A percentile compares a stretch with the other conserved stretches of the same genome.
phyloP scores from a whole-genome alignment of 495 filamentous ascomycete genomes.

The Parathielavia appendiculata region DNA sequence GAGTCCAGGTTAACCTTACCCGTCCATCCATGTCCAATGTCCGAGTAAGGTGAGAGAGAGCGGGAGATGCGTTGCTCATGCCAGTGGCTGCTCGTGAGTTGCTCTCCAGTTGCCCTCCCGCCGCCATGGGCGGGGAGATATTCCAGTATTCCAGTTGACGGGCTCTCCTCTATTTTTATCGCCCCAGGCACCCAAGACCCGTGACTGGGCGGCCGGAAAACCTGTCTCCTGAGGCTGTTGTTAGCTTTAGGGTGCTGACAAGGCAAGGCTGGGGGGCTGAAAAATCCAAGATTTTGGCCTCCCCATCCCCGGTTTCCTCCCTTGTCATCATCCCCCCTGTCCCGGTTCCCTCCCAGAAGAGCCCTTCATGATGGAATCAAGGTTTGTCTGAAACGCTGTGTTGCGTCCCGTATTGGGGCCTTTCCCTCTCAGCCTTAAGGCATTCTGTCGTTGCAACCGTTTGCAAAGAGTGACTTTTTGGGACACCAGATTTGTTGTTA shows the following conservation, averaged over 20 bases:
- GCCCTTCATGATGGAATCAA: background rate
- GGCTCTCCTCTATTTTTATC: conserved; percentile 13
- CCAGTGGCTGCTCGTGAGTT: too few species aligned
- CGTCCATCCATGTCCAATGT: too few species aligned
- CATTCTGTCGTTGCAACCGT: background rate
- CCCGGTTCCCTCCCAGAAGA: too few species aligned
- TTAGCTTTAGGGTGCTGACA: conserved; percentile 13
- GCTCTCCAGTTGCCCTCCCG: background rate
- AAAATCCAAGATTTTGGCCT: conserved; percentile 6
- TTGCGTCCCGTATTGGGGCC: background rate
- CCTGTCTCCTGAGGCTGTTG: background rate
- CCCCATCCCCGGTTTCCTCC: background rate
- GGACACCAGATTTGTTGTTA: background rate
- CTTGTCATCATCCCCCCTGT: background rate
- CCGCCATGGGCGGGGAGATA: too few species aligned
- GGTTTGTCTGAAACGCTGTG: background rate
- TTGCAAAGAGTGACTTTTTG: background rate
- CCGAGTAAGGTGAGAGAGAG: too few species aligned
- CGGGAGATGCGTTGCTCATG: too few species aligned
- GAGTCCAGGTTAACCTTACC: too few species aligned
- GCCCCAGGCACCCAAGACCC: conserved; percentile 12
- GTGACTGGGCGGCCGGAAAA: conserved; percentile 11
- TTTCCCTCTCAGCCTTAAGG: background rate
- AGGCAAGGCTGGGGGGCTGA: conserved; percentile 3
- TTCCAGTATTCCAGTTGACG: too few species aligned